Evolutionary conservation across 352 stramenopile genomes (phyloP), one percentile per base, ranked within the genome.

Genomic region (Halophytophthora polymorphica): DNA sequence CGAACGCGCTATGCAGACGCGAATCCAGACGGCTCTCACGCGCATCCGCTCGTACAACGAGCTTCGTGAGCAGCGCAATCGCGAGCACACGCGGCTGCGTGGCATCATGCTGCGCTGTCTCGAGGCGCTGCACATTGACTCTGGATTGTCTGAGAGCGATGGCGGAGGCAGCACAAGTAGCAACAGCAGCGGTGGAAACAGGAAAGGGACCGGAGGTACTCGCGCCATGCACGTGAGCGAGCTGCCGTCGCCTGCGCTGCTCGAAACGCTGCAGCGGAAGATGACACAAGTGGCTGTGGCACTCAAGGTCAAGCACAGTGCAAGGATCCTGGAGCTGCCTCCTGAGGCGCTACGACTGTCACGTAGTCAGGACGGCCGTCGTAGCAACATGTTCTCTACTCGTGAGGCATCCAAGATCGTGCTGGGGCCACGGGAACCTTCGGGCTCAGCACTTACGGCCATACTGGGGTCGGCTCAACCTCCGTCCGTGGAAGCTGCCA

Each of bases 251-350:
- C 68, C 66, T 0, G 63, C 71, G 21, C 61, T 87, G 28, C 45
- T 87, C 21, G 76, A 87, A 36, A 71, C 64, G 37, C 45, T 87
- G 14, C 76, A 87, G 49, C 79, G 82, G 47, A 85, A 83, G 39
- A 77, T 87, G 69, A 83, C 73, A 2, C 73, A 87, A 17, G 71
- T 85, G 3, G 69, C 73, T 5, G 71, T 87, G 45, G 69, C 62
- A 18, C 63, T 87, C 34, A 87, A 85, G 53, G 47, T 85, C 3
- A 71, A 77, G 31, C 73, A 77, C 40, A 65, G 64, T 17, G 56
- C 57, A 4, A 49, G 53, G 6, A 67, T 69, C 6, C 25, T 61
- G 18, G 61, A 72, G 40, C 39, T 61, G 1, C 58, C 58, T 5
- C 49, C 59, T 2, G 43, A 64, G n/a, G 64, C 59, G 15, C 37